Percentiles rank a stretch among this genome's conserved stretches.
phyloP scores from a whole-genome alignment of 805 yeast species.

The Ogataea thermomethanolica region DNA sequence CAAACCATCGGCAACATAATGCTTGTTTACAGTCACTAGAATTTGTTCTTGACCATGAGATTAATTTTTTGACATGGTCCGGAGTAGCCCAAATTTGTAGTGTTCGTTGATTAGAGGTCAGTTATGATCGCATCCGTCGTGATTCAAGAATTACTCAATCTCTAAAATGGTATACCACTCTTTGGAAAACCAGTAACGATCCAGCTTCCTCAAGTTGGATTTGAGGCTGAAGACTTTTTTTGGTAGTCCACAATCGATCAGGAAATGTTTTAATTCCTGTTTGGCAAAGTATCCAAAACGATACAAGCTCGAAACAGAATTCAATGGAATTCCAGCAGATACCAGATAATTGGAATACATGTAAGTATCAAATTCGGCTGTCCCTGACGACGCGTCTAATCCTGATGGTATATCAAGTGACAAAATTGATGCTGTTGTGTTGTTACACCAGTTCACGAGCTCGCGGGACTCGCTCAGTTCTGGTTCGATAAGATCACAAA shows the following conservation, averaged over 20 bases:
- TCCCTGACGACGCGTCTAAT: constrained; percentile 78
- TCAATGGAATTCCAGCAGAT: constrained; percentile 70
- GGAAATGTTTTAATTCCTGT: constrained; percentile 51
- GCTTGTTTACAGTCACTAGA: too few species aligned
- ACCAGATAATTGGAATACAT: constrained; percentile 52
- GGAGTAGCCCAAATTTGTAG: too few species aligned
- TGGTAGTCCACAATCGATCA: constrained; percentile 73
- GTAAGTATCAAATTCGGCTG: constrained; percentile 26
- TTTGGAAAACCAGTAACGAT: constrained; percentile 31
- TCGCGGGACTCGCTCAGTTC: constrained; percentile 40
- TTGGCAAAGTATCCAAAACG: constrained; percentile 47
- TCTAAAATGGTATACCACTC: constrained; percentile 24
- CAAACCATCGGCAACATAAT: too few species aligned
- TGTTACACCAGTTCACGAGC: constrained; percentile 68
- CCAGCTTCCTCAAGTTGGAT: constrained; percentile 46
- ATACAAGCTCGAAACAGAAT: constrained; percentile 59
- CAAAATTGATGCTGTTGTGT: constrained; percentile 42
- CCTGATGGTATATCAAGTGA: constrained; percentile 84
- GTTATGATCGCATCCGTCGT: background rate
- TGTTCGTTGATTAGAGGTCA: background rate
- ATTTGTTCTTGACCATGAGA: too few species aligned
- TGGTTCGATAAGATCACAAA: constrained; percentile 51
- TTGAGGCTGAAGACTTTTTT: constrained; percentile 43
- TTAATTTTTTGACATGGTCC: too few species aligned
- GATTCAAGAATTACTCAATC: constrained; percentile 11